Conservation (phyloP, 352 stramenopile species). For the Peronospora destructor region DNA sequence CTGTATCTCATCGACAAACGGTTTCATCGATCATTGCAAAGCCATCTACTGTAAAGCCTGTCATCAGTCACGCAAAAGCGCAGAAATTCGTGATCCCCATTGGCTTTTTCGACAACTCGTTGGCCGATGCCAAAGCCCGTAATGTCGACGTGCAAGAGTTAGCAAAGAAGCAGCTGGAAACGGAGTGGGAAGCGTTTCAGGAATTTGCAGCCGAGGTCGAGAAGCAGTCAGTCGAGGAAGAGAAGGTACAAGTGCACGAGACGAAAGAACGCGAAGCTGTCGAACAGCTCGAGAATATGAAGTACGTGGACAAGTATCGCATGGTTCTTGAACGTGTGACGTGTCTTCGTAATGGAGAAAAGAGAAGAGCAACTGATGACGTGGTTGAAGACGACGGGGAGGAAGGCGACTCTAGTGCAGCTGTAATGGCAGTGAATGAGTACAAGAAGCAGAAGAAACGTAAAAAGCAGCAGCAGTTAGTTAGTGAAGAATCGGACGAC, state of each 20-base stretch:
- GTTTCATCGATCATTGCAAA: neutral
- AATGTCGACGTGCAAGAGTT: constrained; percentile 43
- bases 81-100: constrained; percentile 22
- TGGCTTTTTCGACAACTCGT: constrained; percentile 47
- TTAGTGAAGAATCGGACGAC: constrained; percentile 25
- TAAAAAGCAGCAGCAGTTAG: constrained; percentile 10
- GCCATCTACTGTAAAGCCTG: neutral
- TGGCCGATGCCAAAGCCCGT: constrained; percentile 43
- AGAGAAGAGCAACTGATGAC: constrained; percentile 21
- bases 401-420: constrained; percentile 6
- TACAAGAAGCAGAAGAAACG: constrained; percentile 31
- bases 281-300: constrained; percentile 59
- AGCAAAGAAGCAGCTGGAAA: constrained; percentile 32
- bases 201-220: constrained; percentile 55
- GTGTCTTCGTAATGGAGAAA: constrained; percentile 7
- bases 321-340: constrained; percentile 37
- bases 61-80: neutral
- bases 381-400: constrained; percentile 10
- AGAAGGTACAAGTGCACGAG: constrained; percentile 32
- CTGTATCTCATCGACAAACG: neutral
- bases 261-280: constrained; percentile 38
- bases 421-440: constrained; percentile 15
- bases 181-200: constrained; percentile 59
- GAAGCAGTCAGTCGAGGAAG: constrained; percentile 31
- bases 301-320: constrained; percentile 59